Percentiles rank a stretch among this genome's conserved stretches.
phyloP scores from a whole-genome alignment of 208 protist genomes.

The Porcisia hertigi region DNA sequence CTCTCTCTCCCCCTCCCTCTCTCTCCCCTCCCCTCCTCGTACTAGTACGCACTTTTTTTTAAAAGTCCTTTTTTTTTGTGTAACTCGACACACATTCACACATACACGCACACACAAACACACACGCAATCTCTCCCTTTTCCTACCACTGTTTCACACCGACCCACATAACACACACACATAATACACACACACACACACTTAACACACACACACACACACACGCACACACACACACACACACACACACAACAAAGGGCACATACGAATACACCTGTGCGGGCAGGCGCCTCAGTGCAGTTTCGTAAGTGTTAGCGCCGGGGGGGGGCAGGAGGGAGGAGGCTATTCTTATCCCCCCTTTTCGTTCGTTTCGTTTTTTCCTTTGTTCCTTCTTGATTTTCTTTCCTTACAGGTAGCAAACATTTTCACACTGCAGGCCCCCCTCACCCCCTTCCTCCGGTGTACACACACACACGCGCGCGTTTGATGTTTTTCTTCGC shows the following conservation, averaged over 20 bases:
- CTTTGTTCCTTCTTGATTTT: too few relatives aligned
- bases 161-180: background rate
- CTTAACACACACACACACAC: background rate
- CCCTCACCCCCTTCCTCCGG: too few relatives aligned
- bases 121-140: background rate
- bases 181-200: background rate
- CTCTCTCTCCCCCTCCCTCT: background rate
- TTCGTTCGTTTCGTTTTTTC: background rate
- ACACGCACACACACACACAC: background rate
- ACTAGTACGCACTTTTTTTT: background rate
- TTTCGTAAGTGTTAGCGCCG: background rate
- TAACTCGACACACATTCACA: background rate
- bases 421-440: background rate
- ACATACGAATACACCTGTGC: background rate
- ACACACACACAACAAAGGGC: background rate
- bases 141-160: too few relatives aligned
- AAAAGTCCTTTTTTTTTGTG: background rate
- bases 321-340: too few relatives aligned
- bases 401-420: background rate
- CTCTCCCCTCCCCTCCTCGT: background rate
- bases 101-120: background rate
- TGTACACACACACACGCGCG: background rate
- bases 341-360: slow-evolving; percentile 2
- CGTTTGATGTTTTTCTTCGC: background rate
- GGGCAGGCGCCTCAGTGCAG: background rate